These are phyloP conservation scores for Coemansia sp. DNA, from an alignment of 192 early-diverging fungal species.

Conservation along the genomic window DNA sequence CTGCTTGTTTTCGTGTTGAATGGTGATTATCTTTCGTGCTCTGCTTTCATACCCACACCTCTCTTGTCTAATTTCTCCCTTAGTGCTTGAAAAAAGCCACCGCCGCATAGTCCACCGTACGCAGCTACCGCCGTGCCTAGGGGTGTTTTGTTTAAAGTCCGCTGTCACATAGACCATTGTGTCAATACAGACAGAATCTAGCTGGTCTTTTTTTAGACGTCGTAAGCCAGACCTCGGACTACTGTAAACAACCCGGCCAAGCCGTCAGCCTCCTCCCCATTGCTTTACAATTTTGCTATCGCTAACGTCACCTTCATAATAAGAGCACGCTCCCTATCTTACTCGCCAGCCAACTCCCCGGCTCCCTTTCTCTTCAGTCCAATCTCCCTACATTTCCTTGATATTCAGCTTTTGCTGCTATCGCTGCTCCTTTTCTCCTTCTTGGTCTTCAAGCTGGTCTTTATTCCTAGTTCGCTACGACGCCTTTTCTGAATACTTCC, in stretches of 20 bases:
- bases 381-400: constrained; percentile 14
- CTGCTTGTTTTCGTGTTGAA: constrained; percentile 2
- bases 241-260: constrained; percentile 8
- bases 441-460: constrained; percentile 29
- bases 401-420: not conserved
- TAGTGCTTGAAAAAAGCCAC: constrained; percentile 5
- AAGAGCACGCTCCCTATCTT: constrained; percentile 9
- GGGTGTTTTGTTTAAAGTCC: not conserved
- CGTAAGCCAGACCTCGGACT: not conserved
- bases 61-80: constrained; percentile 7
- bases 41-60: constrained; percentile 14
- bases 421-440: constrained; percentile 4
- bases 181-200: not conserved
- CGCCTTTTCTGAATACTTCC: not conserved
- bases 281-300: constrained; percentile 1
- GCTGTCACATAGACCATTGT: not conserved
- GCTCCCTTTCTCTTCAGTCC: constrained; percentile 8
- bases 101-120: not conserved
- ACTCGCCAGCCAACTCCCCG: not conserved
- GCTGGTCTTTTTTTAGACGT: constrained; percentile 1
- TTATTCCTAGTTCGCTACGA: constrained; percentile 13
- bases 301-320: constrained; percentile 10
- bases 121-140: not conserved
- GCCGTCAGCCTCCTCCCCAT: constrained; percentile 12
- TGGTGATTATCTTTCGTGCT: constrained; percentile 13